Percentiles rank a stretch among this genome's conserved stretches.
phyloP scores from a whole-genome alignment of 2,329 filamentous ascomycete genomes.

The Fusarium heterosporum region DNA sequence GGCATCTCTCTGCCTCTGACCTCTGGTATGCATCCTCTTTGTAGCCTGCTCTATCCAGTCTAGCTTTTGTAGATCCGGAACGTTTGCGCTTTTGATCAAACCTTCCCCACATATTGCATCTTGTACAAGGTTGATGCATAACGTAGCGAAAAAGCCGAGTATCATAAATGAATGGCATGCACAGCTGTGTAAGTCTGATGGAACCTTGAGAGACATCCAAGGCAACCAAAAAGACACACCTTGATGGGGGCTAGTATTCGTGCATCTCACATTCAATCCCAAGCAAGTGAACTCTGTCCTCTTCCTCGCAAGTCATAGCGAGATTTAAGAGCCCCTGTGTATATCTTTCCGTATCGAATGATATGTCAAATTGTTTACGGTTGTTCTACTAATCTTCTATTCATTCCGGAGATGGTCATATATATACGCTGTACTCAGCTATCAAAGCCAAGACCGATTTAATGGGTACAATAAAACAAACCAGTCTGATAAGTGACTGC shows the following conservation, averaged over 20 bases:
- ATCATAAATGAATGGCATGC: not conserved
- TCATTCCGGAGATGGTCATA: constrained; percentile 26
- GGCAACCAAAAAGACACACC: not conserved
- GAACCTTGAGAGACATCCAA: constrained; percentile 28
- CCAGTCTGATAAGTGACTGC: constrained; percentile 5
- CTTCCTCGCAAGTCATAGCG: not conserved
- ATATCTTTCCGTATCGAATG: not conserved
- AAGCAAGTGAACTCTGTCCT: not conserved
- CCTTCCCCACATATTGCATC: constrained; percentile 24
- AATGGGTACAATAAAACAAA: constrained; percentile 33
- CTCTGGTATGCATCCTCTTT: constrained; percentile 13
- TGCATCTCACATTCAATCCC: not conserved
- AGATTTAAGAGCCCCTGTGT: not conserved
- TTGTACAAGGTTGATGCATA: constrained; percentile 3
- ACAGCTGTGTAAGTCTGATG: not conserved
- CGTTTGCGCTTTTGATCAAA: constrained; percentile 13
- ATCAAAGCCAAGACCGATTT: constrained; percentile 7
- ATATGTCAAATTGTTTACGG: not conserved
- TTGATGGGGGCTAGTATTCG: constrained; percentile 13
- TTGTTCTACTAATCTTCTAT: constrained; percentile 3
- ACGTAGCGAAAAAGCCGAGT: not conserved
- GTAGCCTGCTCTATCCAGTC: constrained; percentile 26
- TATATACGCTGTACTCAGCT: constrained; percentile 21
- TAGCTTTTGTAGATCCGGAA: constrained; percentile 35
- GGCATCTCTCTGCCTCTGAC: not conserved